Percentiles rank a stretch among this genome's conserved stretches.
phyloP scores from a whole-genome alignment of 768 basidiomycete genomes.

The Pulveroboletus sp. region DNA sequence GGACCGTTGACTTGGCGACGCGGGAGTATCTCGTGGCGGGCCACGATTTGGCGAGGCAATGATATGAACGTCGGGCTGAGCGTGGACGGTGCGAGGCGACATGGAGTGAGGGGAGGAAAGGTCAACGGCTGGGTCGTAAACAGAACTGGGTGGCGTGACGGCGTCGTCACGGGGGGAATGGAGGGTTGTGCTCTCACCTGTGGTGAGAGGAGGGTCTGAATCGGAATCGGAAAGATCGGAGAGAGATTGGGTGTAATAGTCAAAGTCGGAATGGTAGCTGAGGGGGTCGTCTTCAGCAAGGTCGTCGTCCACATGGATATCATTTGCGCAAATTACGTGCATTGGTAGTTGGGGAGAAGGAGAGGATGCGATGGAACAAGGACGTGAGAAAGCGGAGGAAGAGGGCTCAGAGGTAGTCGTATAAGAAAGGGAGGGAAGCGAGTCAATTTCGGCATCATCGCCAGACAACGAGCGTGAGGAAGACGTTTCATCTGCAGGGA shows the following conservation, averaged over 20 bases:
- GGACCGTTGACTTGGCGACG: slow-evolving; percentile 19
- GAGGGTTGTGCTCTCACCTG: neutral
- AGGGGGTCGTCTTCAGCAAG: slow-evolving; percentile 28
- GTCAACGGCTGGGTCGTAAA: slow-evolving; percentile 23
- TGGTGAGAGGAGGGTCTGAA: slow-evolving; percentile 14
- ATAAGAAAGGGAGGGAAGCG: slow-evolving; percentile 34
- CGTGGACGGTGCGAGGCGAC: slow-evolving; percentile 8
- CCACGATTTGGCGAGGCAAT: slow-evolving; percentile 1
- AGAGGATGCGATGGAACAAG: slow-evolving; percentile 41
- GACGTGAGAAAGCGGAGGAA: slow-evolving; percentile 40
- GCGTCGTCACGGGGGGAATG: slow-evolving; percentile 10
- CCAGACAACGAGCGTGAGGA: slow-evolving; percentile 20
- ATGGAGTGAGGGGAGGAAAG: slow-evolving; percentile 40
- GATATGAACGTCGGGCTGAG: neutral
- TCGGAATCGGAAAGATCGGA: slow-evolving; percentile 32
- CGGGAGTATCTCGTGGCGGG: slow-evolving; percentile 13
- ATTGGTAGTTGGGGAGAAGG: slow-evolving; percentile 23
- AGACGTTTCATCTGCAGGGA: slow-evolving; percentile 21
- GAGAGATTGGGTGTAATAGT: slow-evolving; percentile 33
- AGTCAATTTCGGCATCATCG: slow-evolving; percentile 29
- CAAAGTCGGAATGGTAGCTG: slow-evolving; percentile 36
- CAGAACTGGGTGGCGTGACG: slow-evolving; percentile 19
- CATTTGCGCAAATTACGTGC: slow-evolving; percentile 18
- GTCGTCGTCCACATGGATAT: slow-evolving; percentile 12
- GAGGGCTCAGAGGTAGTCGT: slow-evolving; percentile 29